Evolutionary conservation across 108 stramenopile species (phyloP), one percentile per base, ranked within the genome.

Genomic region (Craspedostauros australis): DNA sequence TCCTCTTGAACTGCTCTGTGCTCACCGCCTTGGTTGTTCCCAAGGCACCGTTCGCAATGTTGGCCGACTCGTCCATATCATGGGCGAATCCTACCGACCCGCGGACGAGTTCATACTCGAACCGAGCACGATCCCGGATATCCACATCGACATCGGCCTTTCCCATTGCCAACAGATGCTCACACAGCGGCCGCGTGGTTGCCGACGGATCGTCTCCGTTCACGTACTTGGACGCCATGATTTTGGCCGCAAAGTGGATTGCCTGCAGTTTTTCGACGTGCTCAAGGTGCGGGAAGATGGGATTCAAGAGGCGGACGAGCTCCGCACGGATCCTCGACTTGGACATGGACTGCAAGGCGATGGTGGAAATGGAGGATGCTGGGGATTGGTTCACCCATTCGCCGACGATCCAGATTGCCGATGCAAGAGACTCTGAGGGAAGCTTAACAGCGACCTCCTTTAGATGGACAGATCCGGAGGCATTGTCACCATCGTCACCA

Each of bases 81-180:
- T 64, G 34, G 46, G 68, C 57, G 24, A 85, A 59, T 22, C 79
- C 74, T 62, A 74, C 45, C 33, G 71, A 58, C 56, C 60, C 19
- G 15, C 79, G 88, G 23, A 99, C 49, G 16, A 97, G 15, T 23
- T 70, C 65, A 30, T 88, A 88, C 58, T 95, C 84, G 50, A 94
- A 78, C 26, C 99, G 69, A 0, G 96, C 96, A 47, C 95, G 69
- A 62, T 99, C 99, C 19, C 98, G 80, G 5, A 98, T 86, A 75
- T 99, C 95, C 36, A 83, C 86, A 37, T 86, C 51, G 6, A 85
- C 67, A 68, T 99, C 99, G 37, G 90, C 70, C 15, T 94, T 75
- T 19, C 89, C 94, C 75, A 98, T 71, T 15, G 97, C 84, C 44
- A 99, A 63, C 45, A 99, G 85, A 45, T 93, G 93, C 46, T 94